Percentiles rank a stretch among this genome's conserved stretches.
Conservation (phyloP, 176 grass and related monocot species). For the Cenchrus purpureus region DNA sequence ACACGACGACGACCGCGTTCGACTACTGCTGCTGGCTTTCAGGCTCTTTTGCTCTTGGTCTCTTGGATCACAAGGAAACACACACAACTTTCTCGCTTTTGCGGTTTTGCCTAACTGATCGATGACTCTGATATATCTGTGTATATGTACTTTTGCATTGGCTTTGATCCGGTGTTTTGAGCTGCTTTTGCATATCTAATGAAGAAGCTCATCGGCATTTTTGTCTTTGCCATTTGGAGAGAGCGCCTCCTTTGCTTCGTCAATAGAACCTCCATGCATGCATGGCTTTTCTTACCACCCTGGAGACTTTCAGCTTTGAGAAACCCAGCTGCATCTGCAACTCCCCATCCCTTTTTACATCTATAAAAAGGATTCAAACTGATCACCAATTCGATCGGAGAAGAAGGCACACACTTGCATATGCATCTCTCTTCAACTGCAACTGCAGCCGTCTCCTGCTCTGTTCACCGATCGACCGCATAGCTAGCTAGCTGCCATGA, state of each 20-base stretch:
- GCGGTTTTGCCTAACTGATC: neutral
- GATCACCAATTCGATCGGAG: neutral
- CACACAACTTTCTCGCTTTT: neutral
- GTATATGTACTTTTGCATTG: neutral
- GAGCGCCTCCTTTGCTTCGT: neutral
- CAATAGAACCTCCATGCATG: neutral
- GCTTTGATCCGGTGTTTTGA: neutral
- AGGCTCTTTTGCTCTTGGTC: neutral
- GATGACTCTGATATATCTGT: neutral
- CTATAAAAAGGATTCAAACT: neutral
- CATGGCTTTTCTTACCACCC: neutral
- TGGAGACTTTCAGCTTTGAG: neutral
- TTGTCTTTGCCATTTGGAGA: no score
- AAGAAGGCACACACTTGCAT: neutral
- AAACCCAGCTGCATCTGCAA: neutral
- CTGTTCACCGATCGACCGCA: neutral
- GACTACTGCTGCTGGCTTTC: neutral
- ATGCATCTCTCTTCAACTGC: neutral
- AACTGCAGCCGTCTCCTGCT: neutral
- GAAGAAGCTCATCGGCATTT: no score
- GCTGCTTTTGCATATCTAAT: no score
- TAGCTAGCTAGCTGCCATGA: constrained; percentile 3
- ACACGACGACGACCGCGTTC: no score
- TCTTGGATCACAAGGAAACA: constrained; percentile 15
- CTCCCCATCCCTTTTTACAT: neutral